Evolutionary conservation across 768 basidiomycete species (phyloP), one percentile per base, ranked within the genome.

Genomic region (Hortiboletus flavorubellus): DNA sequence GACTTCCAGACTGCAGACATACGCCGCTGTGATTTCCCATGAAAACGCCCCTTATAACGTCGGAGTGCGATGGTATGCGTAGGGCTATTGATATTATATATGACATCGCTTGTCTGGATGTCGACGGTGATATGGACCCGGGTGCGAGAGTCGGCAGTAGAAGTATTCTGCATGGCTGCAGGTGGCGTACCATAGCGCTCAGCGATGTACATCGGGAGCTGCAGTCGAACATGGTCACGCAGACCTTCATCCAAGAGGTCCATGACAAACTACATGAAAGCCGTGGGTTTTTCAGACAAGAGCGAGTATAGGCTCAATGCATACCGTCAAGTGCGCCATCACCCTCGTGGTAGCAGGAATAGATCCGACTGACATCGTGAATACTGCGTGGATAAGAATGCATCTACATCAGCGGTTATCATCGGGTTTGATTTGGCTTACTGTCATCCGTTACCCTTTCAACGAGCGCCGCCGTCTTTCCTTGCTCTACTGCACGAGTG

Each of bases 301-400:
- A 23, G 42, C 1, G 5, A 30, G n/a, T 3, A 53, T 10, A 1
- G 18, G 38, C 12, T 3, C 9, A 21, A 38, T 46, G 62, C 76
- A 50, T 59, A 83, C 82, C 42, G 76, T 76, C 34, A 83, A 26
- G 34, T 66, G 68, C 0, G 75, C 73, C 26, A 67, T 69, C 4
- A 83, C 75, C 1, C 64, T 76, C 40, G 74, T 59, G 2, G 59
- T 56, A 0, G 78, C 69, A 31, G 79, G 78, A 48, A 85, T 75
- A 0, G 79, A 77, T 10, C 83, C 83, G 5, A 85, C 60, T 4
- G 83, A 84, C 37, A 85, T 80, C 0, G 77, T 80, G 61, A 84
- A 83, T 50, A 82, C 83, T 85, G 43, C 0, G 43, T 10, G 12
- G 29, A 10, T 7, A 39, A 34, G 11, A 29, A 34, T 5, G 2